Evolutionary conservation across 495 filamentous ascomycete genomes (phyloP).

Genomic region (Aspergillus cavernicola): DNA sequence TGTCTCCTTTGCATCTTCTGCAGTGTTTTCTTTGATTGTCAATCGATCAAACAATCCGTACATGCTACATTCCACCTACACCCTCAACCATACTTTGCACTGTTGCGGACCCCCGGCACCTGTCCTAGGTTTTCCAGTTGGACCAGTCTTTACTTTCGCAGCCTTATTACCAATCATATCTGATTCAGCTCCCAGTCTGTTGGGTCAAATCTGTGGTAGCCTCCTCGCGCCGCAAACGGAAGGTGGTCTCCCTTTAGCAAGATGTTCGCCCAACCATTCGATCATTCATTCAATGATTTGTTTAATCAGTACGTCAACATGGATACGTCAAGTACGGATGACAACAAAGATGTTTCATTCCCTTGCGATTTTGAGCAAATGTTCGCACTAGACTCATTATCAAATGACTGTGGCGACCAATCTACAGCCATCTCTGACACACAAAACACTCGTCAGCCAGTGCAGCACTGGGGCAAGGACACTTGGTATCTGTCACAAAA

Average conservation of each 20-base stretch:
- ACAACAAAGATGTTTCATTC: constrained; percentile 44
- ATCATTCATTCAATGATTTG: constrained; percentile 51
- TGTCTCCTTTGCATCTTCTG: constrained; percentile 48
- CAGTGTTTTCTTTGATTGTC: constrained; percentile 47
- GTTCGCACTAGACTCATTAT: constrained; percentile 40
- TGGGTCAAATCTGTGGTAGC: constrained; percentile 23
- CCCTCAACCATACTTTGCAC: constrained; percentile 5
- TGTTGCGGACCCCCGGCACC: constrained; percentile 19
- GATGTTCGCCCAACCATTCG: constrained; percentile 46
- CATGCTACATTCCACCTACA: constrained; percentile 20
- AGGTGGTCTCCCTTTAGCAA: constrained; percentile 30
- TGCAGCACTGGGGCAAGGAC: constrained; percentile 40
- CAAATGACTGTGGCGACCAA: constrained; percentile 45
- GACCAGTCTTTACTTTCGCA: constrained; percentile 13
- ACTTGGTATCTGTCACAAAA: constrained; percentile 38
- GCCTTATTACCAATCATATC: constrained; percentile 30
- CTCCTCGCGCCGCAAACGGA: constrained; percentile 43
- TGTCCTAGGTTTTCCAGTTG: constrained; percentile 13
- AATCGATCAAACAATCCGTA: constrained; percentile 33
- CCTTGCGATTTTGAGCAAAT: constrained; percentile 42
- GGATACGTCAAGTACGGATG: constrained; percentile 38
- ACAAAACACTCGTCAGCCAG: constrained; percentile 33
- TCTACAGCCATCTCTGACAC: constrained; percentile 37
- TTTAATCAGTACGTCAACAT: constrained; percentile 52
- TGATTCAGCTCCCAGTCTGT: background rate